Evolutionary conservation across 371 early-diverging fungal species (phyloP).

Genomic region (Mucor racemosus): DNA sequence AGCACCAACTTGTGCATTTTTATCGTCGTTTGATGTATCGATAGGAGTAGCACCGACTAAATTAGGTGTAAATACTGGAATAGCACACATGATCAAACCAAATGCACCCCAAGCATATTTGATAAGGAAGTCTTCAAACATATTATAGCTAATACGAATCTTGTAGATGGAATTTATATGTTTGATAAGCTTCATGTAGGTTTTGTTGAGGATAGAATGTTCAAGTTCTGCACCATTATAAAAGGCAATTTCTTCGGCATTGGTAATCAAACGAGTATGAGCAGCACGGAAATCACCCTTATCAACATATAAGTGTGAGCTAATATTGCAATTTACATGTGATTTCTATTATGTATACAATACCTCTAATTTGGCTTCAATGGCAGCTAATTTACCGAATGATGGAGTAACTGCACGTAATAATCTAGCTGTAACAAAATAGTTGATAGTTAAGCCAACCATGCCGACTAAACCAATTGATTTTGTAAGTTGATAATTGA

Average conservation of each 20-base stretch:
- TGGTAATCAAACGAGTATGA: conserved; percentile 85
- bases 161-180: conserved; percentile 85
- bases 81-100: conserved; percentile 74
- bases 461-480: conserved; percentile 79
- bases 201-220: conserved; percentile 70
- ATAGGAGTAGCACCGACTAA: conserved; percentile 31
- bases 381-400: conserved; percentile 85
- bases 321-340: not conserved
- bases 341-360: not conserved
- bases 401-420: conserved; percentile 81
- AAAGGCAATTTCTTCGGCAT: conserved; percentile 90
- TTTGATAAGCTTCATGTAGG: conserved; percentile 70
- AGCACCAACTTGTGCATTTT: conserved; percentile 58
- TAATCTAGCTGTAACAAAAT: conserved; percentile 71
- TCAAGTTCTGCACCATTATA: conserved; percentile 82
- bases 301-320: not conserved
- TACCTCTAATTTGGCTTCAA: conserved; percentile 82
- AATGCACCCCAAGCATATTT: conserved; percentile 79
- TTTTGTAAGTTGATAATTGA: conserved; percentile 80
- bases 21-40: conserved; percentile 19
- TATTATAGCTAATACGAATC: conserved; percentile 81
- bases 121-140: conserved; percentile 92
- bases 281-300: conserved; percentile 86
- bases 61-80: conserved; percentile 84
- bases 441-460: conserved; percentile 70